Evolutionary conservation across 352 stramenopile genomes (phyloP).

Genomic region (Phytophthora meadii): DNA sequence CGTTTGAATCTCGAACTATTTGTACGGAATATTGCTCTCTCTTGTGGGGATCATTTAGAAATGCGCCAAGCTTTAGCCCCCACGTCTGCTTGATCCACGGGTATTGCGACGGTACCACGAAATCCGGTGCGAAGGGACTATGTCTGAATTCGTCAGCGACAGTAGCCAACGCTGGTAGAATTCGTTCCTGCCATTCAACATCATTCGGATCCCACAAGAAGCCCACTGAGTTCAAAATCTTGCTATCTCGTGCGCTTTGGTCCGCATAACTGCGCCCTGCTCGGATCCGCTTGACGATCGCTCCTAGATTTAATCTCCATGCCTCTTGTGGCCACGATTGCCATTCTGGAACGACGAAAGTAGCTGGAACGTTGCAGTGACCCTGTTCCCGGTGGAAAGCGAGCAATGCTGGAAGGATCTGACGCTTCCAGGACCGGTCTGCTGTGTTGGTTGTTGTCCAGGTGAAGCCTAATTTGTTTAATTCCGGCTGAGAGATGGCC

Average conservation of each 20-base stretch:
- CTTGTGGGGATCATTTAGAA: slow-evolving; percentile 25
- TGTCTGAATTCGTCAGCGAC: slow-evolving; percentile 33
- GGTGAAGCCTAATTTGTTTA: slow-evolving; percentile 25
- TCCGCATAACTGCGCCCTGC: slow-evolving; percentile 17
- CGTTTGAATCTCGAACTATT: slow-evolving; percentile 20
- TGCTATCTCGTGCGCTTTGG: slow-evolving; percentile 20
- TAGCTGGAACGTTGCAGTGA: slow-evolving; percentile 27
- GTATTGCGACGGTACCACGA: slow-evolving; percentile 25
- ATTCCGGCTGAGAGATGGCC: slow-evolving; percentile 18
- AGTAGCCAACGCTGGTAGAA: slow-evolving; percentile 37
- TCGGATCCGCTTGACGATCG: slow-evolving; percentile 33
- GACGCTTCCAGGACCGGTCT: slow-evolving; percentile 30
- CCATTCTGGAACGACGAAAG: slow-evolving; percentile 29
- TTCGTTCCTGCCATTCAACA: slow-evolving; percentile 36
- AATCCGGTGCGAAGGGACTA: slow-evolving; percentile 15
- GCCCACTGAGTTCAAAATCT: slow-evolving; percentile 16
- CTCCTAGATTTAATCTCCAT: slow-evolving; percentile 33
- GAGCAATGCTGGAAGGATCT: slow-evolving; percentile 30
- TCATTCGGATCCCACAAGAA: slow-evolving; percentile 31
- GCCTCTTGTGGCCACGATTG: slow-evolving; percentile 21
- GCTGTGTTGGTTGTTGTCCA: slow-evolving; percentile 28
- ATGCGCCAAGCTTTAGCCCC: slow-evolving; percentile 28
- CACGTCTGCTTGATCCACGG: slow-evolving; percentile 39
- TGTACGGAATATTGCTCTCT: slow-evolving; percentile 42
- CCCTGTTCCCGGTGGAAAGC: slow-evolving; percentile 28